These are phyloP conservation scores for Fusarium virguliforme DNA, from an alignment of 2,329 filamentous ascomycete genomes.

Conservation along the genomic window DNA sequence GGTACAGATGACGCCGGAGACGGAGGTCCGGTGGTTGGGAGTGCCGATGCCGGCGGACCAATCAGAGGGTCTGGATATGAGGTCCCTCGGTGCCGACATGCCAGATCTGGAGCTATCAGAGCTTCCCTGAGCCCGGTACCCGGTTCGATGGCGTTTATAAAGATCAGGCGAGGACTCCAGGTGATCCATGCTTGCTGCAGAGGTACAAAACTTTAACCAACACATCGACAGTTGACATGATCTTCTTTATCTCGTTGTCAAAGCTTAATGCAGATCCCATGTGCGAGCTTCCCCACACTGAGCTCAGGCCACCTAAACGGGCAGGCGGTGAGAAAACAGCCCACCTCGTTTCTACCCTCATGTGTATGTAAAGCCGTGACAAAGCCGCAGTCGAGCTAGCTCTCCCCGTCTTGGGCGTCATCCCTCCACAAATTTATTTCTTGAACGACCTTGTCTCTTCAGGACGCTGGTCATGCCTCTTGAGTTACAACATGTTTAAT, in stretches of 20 bases:
- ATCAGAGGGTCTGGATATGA: constrained; percentile 35
- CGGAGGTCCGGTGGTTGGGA: constrained; percentile 31
- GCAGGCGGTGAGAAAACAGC: constrained; percentile 48
- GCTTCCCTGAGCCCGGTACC: constrained; percentile 20
- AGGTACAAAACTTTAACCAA: background rate
- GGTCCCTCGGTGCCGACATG: constrained; percentile 33
- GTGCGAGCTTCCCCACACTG: constrained; percentile 3
- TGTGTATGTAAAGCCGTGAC: constrained; percentile 22
- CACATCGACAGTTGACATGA: background rate
- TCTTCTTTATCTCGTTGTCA: constrained; percentile 1
- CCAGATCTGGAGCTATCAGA: constrained; percentile 28
- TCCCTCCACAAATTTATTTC: constrained; percentile 33
- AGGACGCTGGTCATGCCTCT: constrained; percentile 29
- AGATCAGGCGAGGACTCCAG: constrained; percentile 32
- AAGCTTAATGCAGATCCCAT: constrained; percentile 7
- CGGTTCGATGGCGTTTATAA: background rate
- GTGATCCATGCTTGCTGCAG: constrained; percentile 12
- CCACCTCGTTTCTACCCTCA: constrained; percentile 45
- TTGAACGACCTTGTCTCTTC: constrained; percentile 17
- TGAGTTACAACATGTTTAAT: constrained; percentile 45
- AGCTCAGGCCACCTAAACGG: constrained; percentile 12
- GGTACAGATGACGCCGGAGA: constrained; percentile 44
- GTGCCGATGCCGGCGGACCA: constrained; percentile 38
- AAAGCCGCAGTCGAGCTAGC: constrained; percentile 27
- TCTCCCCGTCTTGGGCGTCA: constrained; percentile 40